Conservation (phyloP, 345 rosid species). For the Dipteronia sinensis region DNA sequence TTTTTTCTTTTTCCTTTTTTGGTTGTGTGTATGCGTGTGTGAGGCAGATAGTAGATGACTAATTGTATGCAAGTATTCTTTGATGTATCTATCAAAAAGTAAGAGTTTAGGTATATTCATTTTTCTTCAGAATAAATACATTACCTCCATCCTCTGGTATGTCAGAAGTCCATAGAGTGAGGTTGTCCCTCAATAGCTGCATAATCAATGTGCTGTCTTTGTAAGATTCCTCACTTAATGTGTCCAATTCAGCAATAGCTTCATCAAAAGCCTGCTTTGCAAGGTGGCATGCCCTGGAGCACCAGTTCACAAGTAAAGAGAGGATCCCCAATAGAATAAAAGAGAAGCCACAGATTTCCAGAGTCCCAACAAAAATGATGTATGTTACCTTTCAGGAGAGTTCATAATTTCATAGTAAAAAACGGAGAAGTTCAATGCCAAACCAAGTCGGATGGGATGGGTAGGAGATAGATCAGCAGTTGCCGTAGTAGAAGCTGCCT, state of each 20-base stretch:
- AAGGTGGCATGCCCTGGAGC: conserved; percentile 67
- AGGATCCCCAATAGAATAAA: neutral
- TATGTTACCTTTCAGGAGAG: conserved; percentile 65
- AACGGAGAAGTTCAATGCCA: conserved; percentile 77
- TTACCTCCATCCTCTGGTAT: conserved; percentile 73
- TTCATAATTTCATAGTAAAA: conserved; percentile 80
- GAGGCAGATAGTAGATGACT: neutral
- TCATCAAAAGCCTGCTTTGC: conserved; percentile 77
- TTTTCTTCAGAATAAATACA: neutral
- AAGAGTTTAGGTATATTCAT: neutral
- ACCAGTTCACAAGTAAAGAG: conserved; percentile 12
- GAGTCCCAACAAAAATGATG: conserved; percentile 5
- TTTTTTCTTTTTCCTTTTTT: neutral
- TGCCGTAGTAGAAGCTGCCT: conserved; percentile 62
- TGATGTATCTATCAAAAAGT: neutral
- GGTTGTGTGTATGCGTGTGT: neutral
- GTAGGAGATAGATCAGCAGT: conserved; percentile 64
- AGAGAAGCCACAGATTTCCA: neutral
- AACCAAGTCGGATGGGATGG: conserved; percentile 74
- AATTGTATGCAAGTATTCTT: neutral
- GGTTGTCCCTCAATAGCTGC: conserved; percentile 79
- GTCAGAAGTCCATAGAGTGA: conserved; percentile 76
- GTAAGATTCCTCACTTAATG: conserved; percentile 69
- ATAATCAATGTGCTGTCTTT: conserved; percentile 77
- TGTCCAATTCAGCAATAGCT: conserved; percentile 72